phyloP scores from a whole-genome alignment of 352 stramenopile species.

The Phytophthora niederhauseri region DNA sequence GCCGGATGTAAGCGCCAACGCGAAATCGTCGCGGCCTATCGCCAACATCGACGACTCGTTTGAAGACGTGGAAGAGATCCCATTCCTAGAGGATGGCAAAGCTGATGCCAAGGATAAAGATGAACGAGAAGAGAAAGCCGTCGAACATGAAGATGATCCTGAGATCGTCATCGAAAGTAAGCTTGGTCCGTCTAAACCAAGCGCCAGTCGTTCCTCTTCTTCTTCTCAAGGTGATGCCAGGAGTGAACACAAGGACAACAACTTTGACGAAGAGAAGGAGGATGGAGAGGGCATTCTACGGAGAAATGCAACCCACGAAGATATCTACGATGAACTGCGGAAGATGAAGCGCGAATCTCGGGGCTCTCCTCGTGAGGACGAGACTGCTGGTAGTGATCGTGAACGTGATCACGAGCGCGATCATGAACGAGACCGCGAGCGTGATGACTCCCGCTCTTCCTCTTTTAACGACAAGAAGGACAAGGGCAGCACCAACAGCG shows the following conservation, averaged over 20 bases:
- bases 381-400: constrained; percentile 19
- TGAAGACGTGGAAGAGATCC: constrained; percentile 85
- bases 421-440: constrained; percentile 1
- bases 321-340: constrained; percentile 65
- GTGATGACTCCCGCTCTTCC: constrained; percentile 26
- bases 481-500: constrained; percentile 28
- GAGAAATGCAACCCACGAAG: constrained; percentile 41
- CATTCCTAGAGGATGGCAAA: constrained; percentile 69
- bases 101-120: constrained; percentile 42
- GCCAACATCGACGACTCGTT: constrained; percentile 58
- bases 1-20: constrained; percentile 12
- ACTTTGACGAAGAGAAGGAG: constrained; percentile 33
- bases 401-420: constrained; percentile 1
- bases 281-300: constrained; percentile 26
- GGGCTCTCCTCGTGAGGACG: constrained; percentile 36
- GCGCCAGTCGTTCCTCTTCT: not conserved
- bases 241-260: constrained; percentile 29
- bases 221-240: constrained; percentile 15
- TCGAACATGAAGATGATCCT: constrained; percentile 49
- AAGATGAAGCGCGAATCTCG: constrained; percentile 50
- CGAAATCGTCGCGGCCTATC: constrained; percentile 23
- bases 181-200: constrained; percentile 35
- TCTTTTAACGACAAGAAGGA: constrained; percentile 36
- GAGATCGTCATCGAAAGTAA: constrained; percentile 71
- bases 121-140: constrained; percentile 26